Evolutionary conservation across 75 land plant species (phyloP).

Genomic region (Selaginella moellendorffii): DNA sequence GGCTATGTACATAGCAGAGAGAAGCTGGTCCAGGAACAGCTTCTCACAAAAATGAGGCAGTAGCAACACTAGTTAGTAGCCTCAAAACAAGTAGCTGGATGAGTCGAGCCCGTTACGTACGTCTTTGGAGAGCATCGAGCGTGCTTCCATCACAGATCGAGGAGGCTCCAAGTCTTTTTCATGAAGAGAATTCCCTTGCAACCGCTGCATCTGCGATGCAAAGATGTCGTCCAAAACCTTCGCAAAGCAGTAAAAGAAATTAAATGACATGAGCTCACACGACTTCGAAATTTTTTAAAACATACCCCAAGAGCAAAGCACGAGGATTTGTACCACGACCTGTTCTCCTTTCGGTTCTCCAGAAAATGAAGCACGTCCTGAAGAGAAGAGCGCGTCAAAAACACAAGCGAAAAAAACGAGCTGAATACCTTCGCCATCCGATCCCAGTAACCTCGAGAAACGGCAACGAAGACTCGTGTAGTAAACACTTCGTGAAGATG

Average conservation of each 20-base stretch:
- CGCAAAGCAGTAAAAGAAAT: neutral
- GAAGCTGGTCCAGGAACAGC: too few relatives aligned
- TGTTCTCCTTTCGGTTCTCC: slow-evolving; percentile 69
- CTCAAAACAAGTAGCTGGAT: slow-evolving; percentile 22
- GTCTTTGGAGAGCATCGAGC: slow-evolving; percentile 54
- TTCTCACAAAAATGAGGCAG: too few relatives aligned
- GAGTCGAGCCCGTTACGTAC: slow-evolving; percentile 42
- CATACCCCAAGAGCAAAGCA: slow-evolving; percentile 66
- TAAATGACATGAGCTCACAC: neutral
- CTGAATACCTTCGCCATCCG: slow-evolving; percentile 78
- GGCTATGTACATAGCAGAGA: too few relatives aligned
- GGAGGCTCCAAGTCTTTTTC: slow-evolving; percentile 66
- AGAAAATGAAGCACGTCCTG: slow-evolving; percentile 80
- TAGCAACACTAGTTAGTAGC: too few relatives aligned
- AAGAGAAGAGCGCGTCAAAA: too few relatives aligned
- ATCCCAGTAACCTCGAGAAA: slow-evolving; percentile 85
- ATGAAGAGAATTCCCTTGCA: slow-evolving; percentile 43
- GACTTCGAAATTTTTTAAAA: too few relatives aligned
- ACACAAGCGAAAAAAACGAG: too few relatives aligned
- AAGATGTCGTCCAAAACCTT: slow-evolving; percentile 64
- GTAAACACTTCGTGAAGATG: slow-evolving; percentile 74
- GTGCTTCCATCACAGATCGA: slow-evolving; percentile 45
- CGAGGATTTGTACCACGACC: slow-evolving; percentile 70
- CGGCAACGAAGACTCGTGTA: slow-evolving; percentile 58
- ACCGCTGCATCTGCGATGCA: slow-evolving; percentile 55